phyloP scores from a whole-genome alignment of 2,329 filamentous ascomycete species.

The Apiospora koreana region DNA sequence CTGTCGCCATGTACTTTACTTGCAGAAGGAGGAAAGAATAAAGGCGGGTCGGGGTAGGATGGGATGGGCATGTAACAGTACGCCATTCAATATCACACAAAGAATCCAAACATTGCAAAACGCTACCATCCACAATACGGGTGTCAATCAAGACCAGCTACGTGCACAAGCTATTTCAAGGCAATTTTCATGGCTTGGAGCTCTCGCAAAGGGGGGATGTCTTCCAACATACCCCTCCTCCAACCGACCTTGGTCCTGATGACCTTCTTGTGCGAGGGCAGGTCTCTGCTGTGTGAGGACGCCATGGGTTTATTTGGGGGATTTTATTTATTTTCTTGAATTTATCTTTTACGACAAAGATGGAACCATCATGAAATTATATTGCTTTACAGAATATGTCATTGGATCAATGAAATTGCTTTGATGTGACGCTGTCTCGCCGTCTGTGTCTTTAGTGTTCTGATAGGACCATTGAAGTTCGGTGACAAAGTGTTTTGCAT shows the following conservation, averaged over 20 bases:
- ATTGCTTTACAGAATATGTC: neutral
- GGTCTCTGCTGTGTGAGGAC: neutral
- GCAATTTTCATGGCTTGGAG: conserved; percentile 7
- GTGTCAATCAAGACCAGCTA: too few relatives aligned
- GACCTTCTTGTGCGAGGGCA: conserved; percentile 21
- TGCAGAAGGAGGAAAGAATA: too few relatives aligned
- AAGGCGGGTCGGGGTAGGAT: too few relatives aligned
- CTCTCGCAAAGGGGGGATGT: conserved; percentile 31
- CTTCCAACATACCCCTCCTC: conserved; percentile 36
- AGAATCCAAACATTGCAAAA: too few relatives aligned
- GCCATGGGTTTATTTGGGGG: neutral
- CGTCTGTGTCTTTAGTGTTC: neutral
- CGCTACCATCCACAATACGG: too few relatives aligned
- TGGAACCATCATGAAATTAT: neutral
- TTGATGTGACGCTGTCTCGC: neutral
- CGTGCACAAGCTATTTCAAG: neutral
- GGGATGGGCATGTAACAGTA: too few relatives aligned
- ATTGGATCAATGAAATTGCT: neutral
- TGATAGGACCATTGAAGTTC: too few relatives aligned
- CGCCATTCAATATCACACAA: too few relatives aligned
- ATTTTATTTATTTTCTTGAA: too few relatives aligned
- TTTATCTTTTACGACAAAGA: neutral
- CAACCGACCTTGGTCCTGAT: conserved; percentile 29
- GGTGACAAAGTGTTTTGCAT: too few relatives aligned
- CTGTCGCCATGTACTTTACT: too few relatives aligned